Evolutionary conservation across 768 basidiomycete species (phyloP).

Genomic region (Leccinum sublutescens): DNA sequence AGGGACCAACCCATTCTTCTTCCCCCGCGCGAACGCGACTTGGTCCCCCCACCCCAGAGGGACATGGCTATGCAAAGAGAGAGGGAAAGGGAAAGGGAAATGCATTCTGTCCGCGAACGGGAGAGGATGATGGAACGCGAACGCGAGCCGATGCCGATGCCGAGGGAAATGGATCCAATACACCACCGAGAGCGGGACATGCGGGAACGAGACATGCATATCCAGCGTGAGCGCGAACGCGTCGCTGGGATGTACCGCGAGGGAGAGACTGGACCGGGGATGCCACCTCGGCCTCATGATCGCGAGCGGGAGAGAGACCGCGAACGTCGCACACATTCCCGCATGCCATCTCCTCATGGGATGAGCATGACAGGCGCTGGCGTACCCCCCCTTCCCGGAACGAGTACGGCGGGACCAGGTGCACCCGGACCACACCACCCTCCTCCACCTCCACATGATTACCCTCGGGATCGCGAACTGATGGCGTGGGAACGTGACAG

Average conservation of each 20-base stretch:
- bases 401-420: slow-evolving; percentile 17
- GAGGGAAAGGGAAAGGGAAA: slow-evolving; percentile 26
- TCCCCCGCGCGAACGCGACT: slow-evolving; percentile 27
- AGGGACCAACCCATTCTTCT: slow-evolving; percentile 20
- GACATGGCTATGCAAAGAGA: slow-evolving; percentile 23
- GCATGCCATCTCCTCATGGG: slow-evolving; percentile 28
- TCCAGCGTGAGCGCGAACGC: slow-evolving; percentile 29
- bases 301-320: slow-evolving; percentile 33
- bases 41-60: slow-evolving; percentile 14
- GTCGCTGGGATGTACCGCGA: slow-evolving; percentile 22
- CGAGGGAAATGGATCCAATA: slow-evolving; percentile 25
- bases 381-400: slow-evolving; percentile 5
- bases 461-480: slow-evolving; percentile 26
- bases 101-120: slow-evolving; percentile 19
- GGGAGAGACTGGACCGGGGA: slow-evolving; percentile 23
- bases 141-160: slow-evolving; percentile 12
- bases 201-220: slow-evolving; percentile 28
- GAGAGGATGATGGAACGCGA: slow-evolving; percentile 27
- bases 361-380: slow-evolving; percentile 9
- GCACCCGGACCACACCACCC: slow-evolving; percentile 20
- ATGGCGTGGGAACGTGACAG: slow-evolving; percentile 30
- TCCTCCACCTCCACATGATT: slow-evolving; percentile 23
- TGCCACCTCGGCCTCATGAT: slow-evolving; percentile 25
- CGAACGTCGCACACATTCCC: slow-evolving; percentile 27
- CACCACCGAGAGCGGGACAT: slow-evolving; percentile 26